Evolutionary conservation across 225 moss, liverwort and hornwort species (phyloP).

Genomic region (Takakia lepidozioides): DNA sequence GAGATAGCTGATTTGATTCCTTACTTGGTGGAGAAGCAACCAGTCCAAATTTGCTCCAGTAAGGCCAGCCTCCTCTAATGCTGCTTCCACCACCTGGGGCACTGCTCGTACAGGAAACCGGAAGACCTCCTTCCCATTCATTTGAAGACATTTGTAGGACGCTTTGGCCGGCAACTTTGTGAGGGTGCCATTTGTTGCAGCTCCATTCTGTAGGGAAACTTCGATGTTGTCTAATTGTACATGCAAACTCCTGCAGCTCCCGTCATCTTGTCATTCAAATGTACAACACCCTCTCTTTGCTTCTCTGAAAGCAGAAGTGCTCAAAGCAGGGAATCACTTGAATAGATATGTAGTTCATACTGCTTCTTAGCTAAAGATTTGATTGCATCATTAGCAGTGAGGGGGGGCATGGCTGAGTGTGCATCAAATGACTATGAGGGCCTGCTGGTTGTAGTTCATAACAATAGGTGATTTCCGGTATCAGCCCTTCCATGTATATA

Average conservation of each 20-base stretch:
- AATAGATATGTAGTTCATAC: too few species aligned
- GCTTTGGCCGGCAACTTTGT: conserved; percentile 48
- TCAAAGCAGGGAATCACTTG: too few species aligned
- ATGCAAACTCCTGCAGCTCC: conserved; percentile 71
- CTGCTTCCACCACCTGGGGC: conserved; percentile 89
- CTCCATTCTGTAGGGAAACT: conserved; percentile 36
- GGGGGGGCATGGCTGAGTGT: too few species aligned
- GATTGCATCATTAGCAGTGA: too few species aligned
- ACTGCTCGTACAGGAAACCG: conserved; percentile 77
- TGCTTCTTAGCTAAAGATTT: too few species aligned
- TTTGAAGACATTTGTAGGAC: conserved; percentile 61
- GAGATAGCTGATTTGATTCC: too few species aligned
- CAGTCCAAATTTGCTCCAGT: conserved; percentile 73
- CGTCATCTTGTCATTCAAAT: neutral
- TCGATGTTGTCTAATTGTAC: conserved; percentile 42
- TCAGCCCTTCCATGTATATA: too few species aligned
- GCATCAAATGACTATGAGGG: too few species aligned
- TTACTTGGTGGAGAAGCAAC: conserved; percentile 93
- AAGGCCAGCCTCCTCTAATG: conserved; percentile 85
- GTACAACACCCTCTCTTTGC: too few species aligned
- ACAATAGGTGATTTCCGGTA: too few species aligned
- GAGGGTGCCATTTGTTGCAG: conserved; percentile 40
- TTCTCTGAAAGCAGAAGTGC: too few species aligned
- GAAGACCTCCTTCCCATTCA: conserved; percentile 98
- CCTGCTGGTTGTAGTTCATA: too few species aligned